Base-by-base conservation (phyloP, 129 eudicot species). In the Solidago caesia region DNA sequence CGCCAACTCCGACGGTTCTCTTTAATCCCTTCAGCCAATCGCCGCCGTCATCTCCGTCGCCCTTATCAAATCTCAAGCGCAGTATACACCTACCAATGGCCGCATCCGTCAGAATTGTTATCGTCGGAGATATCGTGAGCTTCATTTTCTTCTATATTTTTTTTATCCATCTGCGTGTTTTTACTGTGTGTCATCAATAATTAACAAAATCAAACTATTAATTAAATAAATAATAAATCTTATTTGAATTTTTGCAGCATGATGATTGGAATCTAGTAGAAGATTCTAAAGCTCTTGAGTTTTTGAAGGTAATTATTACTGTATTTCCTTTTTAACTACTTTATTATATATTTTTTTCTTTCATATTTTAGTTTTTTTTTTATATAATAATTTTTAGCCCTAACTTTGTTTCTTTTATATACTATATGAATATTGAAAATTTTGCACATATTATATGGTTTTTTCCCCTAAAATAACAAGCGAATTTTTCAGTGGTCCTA, bases 51-150 rank as follows among this genome's bases (percentile, higher is more conserved):
- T 7, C 74, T 43, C 55, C 71, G 13, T 8, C 49, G 27, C 9
- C 9, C 33, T 45, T 56, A 14, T 66, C 64, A 8, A 79, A 85
- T 72, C 7, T 66, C 63, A 71, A 71, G 70, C 25, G 49, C 75
- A 9, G 57, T 71, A 49, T 63, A 25, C 85, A 73, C 27, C 71
- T 75, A 49, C 67, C 96, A 21, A 89, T 92, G 97, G 82, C 93
- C 6, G 42, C 86, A 58, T 75, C 96, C 78, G 85, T 77, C 75
- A 83, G 98, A 33, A 88, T 93, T 63, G 97, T 91, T 70, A 70
- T 93, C 74, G 92, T 93, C 53, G 98, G 98, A 67, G 98, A 93
- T 77, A 87, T 85, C 11, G 98, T 93, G 76, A 89, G 87, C 58
- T 64, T 69, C 48, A 73, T 68, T 5, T 67, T 66, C 58, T 33